phyloP scores from a whole-genome alignment of 1,284 basidiomycete genomes.

The Ganoderma lucidum region DNA sequence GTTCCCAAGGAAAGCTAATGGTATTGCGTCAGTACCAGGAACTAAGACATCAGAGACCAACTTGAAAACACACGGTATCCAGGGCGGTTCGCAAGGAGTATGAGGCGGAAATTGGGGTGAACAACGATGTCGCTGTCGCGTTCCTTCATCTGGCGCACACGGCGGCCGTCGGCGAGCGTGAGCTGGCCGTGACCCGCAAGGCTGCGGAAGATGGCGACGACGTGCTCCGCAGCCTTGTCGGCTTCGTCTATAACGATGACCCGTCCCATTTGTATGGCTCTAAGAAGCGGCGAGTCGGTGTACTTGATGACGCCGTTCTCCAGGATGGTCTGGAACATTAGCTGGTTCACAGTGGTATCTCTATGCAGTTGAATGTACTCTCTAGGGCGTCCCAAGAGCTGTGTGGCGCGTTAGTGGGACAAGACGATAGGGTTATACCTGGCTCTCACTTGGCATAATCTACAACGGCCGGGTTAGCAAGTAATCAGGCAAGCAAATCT shows the following conservation, averaged over 20 bases:
- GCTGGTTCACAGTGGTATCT: conserved; percentile 72
- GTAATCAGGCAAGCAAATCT: background rate
- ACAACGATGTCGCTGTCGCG: conserved; percentile 63
- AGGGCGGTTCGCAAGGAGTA: conserved; percentile 71
- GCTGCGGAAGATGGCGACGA: conserved; percentile 73
- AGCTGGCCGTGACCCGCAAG: conserved; percentile 70
- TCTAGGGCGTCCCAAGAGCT: conserved; percentile 67
- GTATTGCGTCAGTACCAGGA: background rate
- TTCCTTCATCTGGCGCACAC: conserved; percentile 56
- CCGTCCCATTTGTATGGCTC: conserved; percentile 65
- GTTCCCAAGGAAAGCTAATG: conserved; percentile 70
- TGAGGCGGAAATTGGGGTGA: conserved; percentile 67
- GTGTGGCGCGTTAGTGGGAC: background rate
- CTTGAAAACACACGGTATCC: conserved; percentile 68
- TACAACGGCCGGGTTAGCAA: conserved; percentile 23
- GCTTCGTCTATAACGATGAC: conserved; percentile 74
- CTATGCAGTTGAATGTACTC: conserved; percentile 76
- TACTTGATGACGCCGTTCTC: conserved; percentile 64
- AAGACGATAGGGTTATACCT: background rate
- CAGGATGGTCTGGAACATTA: conserved; percentile 71
- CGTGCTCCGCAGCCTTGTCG: conserved; percentile 76
- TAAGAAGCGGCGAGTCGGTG: conserved; percentile 69
- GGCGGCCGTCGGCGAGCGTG: conserved; percentile 65
- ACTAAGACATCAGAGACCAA: background rate
- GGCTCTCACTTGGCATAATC: conserved; percentile 58